Evolutionary conservation across 2,329 filamentous ascomycete species (phyloP).

Genomic region (Calonectria crousiana): DNA sequence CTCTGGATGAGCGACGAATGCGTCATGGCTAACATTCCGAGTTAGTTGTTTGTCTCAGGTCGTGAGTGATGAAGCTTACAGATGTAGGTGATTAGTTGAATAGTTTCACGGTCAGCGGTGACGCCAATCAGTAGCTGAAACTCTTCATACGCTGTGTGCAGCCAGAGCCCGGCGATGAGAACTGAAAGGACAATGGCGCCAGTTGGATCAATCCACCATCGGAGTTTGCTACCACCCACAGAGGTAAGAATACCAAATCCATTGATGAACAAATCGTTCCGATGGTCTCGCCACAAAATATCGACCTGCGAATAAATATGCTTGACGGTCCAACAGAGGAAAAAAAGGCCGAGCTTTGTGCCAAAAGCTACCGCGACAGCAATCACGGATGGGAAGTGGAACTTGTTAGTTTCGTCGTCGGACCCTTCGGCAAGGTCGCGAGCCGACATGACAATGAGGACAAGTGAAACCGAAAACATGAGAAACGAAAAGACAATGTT

Average conservation of each 20-base stretch:
- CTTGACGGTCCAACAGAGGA: slow-evolving; percentile 11
- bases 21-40: not conserved
- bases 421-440: not conserved
- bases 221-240: not conserved
- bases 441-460: slow-evolving; percentile 13
- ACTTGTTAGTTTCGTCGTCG: not conserved
- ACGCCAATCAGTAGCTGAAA: not conserved
- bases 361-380: not conserved
- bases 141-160: slow-evolving; percentile 4
- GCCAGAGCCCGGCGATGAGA: not conserved
- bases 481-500: slow-evolving; percentile 14
- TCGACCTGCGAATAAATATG: slow-evolving; percentile 13
- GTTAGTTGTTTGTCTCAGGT: not conserved
- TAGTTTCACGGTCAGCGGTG: not conserved
- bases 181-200: not conserved
- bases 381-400: not conserved
- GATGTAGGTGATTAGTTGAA: not conserved
- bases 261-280: slow-evolving; percentile 9
- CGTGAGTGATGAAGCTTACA: not conserved
- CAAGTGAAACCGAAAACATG: slow-evolving; percentile 9
- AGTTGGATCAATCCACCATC: slow-evolving; percentile 6
- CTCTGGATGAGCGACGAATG: not conserved
- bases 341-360: not conserved
- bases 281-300: slow-evolving; percentile 6
- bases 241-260: slow-evolving; percentile 11